These are phyloP conservation scores for Blastobotrys ciferrii DNA, from an alignment of 1,139 yeast genomes.

Conservation along the genomic window DNA sequence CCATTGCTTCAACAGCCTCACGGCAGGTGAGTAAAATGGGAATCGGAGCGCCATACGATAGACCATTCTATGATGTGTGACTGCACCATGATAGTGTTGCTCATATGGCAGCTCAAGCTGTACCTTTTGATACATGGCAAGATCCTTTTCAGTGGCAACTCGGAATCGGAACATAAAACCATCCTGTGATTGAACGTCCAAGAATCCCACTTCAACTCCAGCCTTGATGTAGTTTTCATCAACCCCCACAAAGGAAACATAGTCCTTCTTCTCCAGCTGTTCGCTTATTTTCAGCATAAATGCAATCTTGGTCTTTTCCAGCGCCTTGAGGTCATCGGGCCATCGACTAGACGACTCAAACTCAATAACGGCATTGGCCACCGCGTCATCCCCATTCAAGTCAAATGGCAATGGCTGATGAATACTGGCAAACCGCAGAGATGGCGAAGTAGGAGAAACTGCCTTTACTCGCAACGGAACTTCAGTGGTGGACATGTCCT, in stretches of 20 bases:
- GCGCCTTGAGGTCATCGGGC: conserved; percentile 88
- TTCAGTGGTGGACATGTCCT: conserved; percentile 39
- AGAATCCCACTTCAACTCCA: conserved; percentile 42
- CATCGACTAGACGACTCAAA: conserved; percentile 89
- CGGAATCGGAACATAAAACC: conserved; percentile 81
- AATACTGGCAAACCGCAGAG: conserved; percentile 70
- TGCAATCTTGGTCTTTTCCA: conserved; percentile 89
- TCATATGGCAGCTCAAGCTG: conserved; percentile 36
- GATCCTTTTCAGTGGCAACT: conserved; percentile 80
- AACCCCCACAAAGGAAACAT: conserved; percentile 61
- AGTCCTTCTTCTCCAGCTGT: conserved; percentile 49
- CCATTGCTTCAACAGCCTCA: conserved; percentile 86
- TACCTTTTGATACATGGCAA: conserved; percentile 56
- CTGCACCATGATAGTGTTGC: conserved; percentile 63
- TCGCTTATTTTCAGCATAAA: conserved; percentile 75
- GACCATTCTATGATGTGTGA: conserved; percentile 81
- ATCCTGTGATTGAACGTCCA: conserved; percentile 75
- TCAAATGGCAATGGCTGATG: conserved; percentile 85
- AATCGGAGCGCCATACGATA: conserved; percentile 68
- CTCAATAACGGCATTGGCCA: conserved; percentile 77
- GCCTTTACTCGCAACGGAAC: conserved; percentile 74
- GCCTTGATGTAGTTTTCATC: conserved; percentile 40
- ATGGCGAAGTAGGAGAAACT: conserved; percentile 64
- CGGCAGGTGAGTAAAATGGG: conserved; percentile 75
- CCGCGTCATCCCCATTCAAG: conserved; percentile 62